Evolutionary conservation across 495 filamentous ascomycete genomes (phyloP).

Genomic region (Amphirosellinia nigrospora): DNA sequence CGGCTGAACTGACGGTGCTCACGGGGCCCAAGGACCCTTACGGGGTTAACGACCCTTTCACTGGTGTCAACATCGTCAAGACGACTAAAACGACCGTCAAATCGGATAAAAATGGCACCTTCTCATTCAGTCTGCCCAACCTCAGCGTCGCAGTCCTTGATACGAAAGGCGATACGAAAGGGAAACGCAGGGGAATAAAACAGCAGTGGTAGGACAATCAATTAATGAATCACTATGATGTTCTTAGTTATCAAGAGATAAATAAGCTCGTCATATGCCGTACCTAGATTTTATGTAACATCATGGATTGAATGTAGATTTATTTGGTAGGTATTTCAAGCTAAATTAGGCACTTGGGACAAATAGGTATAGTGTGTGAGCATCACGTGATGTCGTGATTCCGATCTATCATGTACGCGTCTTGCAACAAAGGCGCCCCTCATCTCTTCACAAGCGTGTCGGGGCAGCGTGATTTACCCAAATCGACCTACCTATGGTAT

Average conservation of each 20-base stretch:
- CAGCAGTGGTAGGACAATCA: neutral
- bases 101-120: slow-evolving; percentile 52
- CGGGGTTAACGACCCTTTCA: slow-evolving; percentile 45
- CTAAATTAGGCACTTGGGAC: too few species aligned
- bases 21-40: slow-evolving; percentile 57
- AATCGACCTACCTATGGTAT: neutral
- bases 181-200: neutral
- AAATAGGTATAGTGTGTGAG: too few species aligned
- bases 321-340: too few species aligned
- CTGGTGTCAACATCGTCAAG: slow-evolving; percentile 45
- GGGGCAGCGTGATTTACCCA: neutral
- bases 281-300: too few species aligned
- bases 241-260: neutral
- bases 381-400: slow-evolving; percentile 17
- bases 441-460: slow-evolving; percentile 6
- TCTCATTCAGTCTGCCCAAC: slow-evolving; percentile 56
- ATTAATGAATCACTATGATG: neutral
- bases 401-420: slow-evolving; percentile 10
- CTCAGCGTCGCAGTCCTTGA: slow-evolving; percentile 61
- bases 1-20: slow-evolving; percentile 63
- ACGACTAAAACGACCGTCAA: slow-evolving; percentile 50
- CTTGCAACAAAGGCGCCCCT: slow-evolving; percentile 7
- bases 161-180: slow-evolving; percentile 38
- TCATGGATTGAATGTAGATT: too few species aligned
- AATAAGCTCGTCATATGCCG: neutral